Evolutionary conservation across 768 basidiomycete genomes (phyloP).

Genomic region (Boletus eberwhitei): DNA sequence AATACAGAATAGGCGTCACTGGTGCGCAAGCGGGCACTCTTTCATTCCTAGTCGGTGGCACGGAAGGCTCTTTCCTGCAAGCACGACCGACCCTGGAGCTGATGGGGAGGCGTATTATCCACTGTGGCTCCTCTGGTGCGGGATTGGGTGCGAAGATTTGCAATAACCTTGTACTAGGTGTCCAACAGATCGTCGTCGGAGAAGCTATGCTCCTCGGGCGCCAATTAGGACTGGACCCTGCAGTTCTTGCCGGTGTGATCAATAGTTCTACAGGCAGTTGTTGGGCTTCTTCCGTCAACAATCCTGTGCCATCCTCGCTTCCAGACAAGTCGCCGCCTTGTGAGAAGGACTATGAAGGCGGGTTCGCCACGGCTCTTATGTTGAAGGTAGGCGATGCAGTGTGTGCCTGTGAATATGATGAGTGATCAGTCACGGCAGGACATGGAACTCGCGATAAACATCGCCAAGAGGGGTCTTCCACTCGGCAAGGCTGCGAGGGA

Average conservation of each 20-base stretch:
- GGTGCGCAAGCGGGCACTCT: constrained; percentile 87
- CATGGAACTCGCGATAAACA: constrained; percentile 73
- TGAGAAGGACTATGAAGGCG: constrained; percentile 79
- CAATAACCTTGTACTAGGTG: constrained; percentile 78
- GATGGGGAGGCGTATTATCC: constrained; percentile 82
- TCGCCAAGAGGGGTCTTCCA: constrained; percentile 59
- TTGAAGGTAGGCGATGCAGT: constrained; percentile 53
- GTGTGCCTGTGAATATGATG: background rate
- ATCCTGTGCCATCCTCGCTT: constrained; percentile 76
- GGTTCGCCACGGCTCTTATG: constrained; percentile 83
- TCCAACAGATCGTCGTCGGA: constrained; percentile 79
- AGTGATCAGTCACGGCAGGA: constrained; percentile 48
- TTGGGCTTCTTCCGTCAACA: constrained; percentile 84
- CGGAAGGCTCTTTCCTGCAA: constrained; percentile 50
- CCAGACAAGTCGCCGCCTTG: constrained; percentile 75
- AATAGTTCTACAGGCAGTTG: constrained; percentile 83
- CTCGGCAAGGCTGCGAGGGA: constrained; percentile 61
- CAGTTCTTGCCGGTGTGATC: constrained; percentile 75
- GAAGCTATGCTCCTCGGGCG: constrained; percentile 89
- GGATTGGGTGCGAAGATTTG: constrained; percentile 89
- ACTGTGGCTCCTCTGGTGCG: constrained; percentile 79
- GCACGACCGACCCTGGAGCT: constrained; percentile 57
- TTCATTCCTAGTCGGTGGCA: constrained; percentile 89
- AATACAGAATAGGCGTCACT: constrained; percentile 55
- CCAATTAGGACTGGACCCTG: constrained; percentile 74